Evolutionary conservation across 1,139 yeast genomes (phyloP), one percentile per base, ranked within the genome.

Genomic region (Spathaspora sp.): DNA sequence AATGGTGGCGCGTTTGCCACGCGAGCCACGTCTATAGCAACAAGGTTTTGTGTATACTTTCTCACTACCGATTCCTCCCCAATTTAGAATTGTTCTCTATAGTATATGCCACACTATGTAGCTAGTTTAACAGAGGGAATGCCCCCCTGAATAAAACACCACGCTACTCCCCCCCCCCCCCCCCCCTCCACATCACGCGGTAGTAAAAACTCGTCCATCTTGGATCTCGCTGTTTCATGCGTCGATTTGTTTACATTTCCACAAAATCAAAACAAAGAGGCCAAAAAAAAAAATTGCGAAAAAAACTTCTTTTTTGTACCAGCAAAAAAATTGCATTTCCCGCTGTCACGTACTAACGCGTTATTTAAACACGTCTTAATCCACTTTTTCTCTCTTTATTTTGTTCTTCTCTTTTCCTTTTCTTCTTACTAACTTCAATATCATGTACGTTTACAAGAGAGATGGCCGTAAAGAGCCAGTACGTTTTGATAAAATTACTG

Each of bases 381-480:
- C 44, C 44, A 25, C 43, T 43, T 39, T 27, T 33, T 37, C 31
- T 33, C 23, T 11, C n/a, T 23, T 20, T 16, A 11, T 43, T 24
- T 16, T 15, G 17, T 29, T 25, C 27, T 16, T 38, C 31, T 25
- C n/a, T 33, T 20, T 29, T 43, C 34, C n/a, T 43, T 20, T 18
- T 13, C 20, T 20, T 20, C 23, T 20, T 20, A 20, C 7, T 20
- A 20, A 20, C 23, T 20, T 20, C 23, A 20, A 20, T 29, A 46
- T 38, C 25, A 78, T 78, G 82, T 78, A 76, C 60, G 83, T 79
- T 57, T 70, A 63, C 54, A 79, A 79, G 57, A 76, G 84, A 74
- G 82, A 87, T 68, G 96, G 96, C 51, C 88, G 86, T 61, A 81
- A 84, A 67, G 96, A 89, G 68, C 89, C 89, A 45, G 96, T 89